Evolutionary conservation across 202 grass and related monocot genomes (phyloP).

Genomic region (Cymbopogon flexuosus): DNA sequence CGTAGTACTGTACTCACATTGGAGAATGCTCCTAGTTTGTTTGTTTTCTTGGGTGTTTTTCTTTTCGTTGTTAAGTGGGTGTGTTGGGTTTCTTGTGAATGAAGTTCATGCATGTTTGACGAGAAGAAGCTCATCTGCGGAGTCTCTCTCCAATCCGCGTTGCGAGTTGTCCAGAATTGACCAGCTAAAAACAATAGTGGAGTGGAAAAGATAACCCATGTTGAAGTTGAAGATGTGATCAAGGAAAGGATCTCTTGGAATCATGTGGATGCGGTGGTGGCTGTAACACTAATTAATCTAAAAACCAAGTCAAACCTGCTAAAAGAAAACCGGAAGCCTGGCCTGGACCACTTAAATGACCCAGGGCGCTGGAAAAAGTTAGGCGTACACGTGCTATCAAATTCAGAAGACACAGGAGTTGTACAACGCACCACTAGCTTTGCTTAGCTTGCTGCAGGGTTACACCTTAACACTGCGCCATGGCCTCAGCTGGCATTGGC

Average conservation of each 20-base stretch:
- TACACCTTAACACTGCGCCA: background rate
- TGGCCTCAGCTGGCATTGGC: too few species aligned
- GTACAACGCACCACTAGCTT: background rate
- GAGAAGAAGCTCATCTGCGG: background rate
- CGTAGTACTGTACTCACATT: background rate
- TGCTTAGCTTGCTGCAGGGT: background rate
- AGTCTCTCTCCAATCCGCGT: background rate
- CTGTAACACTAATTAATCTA: background rate
- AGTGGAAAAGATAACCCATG: background rate
- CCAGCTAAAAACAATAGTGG: background rate
- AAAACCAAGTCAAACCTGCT: constrained; percentile 18
- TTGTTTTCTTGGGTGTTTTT: background rate
- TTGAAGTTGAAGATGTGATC: background rate
- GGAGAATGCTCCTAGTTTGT: background rate
- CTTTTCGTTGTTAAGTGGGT: background rate
- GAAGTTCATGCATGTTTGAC: background rate
- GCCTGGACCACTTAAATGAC: background rate
- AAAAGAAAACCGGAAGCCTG: background rate
- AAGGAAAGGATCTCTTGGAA: constrained; percentile 19
- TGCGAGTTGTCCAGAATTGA: constrained; percentile 23
- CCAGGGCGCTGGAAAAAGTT: background rate
- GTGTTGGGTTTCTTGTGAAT: constrained; percentile 9
- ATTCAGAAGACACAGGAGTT: background rate
- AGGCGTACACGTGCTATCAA: background rate
- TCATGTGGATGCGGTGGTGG: background rate